Conservation (phyloP, 208 protist species). For the Leishmania amazonensis region DNA sequence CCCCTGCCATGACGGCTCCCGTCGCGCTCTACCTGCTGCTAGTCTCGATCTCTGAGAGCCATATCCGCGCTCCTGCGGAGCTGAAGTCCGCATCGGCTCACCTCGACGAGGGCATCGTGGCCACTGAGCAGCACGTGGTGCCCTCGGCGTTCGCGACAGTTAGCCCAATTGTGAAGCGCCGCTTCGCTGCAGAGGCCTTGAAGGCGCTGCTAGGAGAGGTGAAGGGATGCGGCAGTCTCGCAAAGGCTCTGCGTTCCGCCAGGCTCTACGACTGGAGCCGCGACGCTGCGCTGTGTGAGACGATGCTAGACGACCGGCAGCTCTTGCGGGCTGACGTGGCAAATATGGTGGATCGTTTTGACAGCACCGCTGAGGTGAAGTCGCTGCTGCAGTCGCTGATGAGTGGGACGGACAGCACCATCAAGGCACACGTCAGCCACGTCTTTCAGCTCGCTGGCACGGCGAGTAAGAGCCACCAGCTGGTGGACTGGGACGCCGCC, state of each 20-base stretch:
- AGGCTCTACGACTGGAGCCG: constrained; percentile 53
- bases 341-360: constrained; percentile 52
- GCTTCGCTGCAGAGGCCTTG: constrained; percentile 41
- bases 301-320: constrained; percentile 54
- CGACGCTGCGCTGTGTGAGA: constrained; percentile 70
- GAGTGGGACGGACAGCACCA: constrained; percentile 40
- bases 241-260: constrained; percentile 36
- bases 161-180: constrained; percentile 44
- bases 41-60: constrained; percentile 40
- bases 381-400: constrained; percentile 64
- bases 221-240: constrained; percentile 29
- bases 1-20: constrained; percentile 65
- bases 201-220: constrained; percentile 26
- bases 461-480: background rate
- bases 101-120: constrained; percentile 47
- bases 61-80: constrained; percentile 24
- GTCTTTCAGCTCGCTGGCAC: constrained; percentile 44
- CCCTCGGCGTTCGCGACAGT: constrained; percentile 19
- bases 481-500: constrained; percentile 59
- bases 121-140: background rate
- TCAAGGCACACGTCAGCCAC: constrained; percentile 39
- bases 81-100: constrained; percentile 18
- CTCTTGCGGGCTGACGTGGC: constrained; percentile 52
- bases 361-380: constrained; percentile 71
- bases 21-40: constrained; percentile 79